Conservation (phyloP, 306 rosid species). For the Pachyrhizus erosus region DNA sequence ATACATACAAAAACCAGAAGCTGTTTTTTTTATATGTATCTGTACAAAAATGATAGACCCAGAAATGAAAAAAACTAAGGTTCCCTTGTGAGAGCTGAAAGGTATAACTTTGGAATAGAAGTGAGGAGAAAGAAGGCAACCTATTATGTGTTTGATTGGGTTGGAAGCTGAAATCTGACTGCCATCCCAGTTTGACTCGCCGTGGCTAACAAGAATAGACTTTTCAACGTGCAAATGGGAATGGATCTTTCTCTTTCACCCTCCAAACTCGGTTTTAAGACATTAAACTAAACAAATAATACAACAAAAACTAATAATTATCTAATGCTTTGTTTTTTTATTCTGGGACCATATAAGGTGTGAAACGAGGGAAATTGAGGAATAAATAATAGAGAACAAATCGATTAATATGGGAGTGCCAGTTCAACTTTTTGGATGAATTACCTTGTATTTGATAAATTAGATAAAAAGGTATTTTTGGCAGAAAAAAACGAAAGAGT, state of each 20-base stretch:
- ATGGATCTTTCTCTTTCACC: slow-evolving; percentile 15
- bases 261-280: neutral
- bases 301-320: neutral
- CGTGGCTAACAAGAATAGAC: slow-evolving; percentile 45
- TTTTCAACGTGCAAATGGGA: slow-evolving; percentile 46
- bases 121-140: slow-evolving; percentile 5
- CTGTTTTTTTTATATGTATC: neutral
- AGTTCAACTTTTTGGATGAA: neutral
- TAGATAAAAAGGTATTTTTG: neutral
- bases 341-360: neutral
- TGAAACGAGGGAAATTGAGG: no score
- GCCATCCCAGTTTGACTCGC: slow-evolving; percentile 56
- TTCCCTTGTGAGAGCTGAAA: slow-evolving; percentile 11
- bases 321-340: neutral
- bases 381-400: no score
- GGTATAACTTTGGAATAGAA: slow-evolving; percentile 35
- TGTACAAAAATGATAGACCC: slow-evolving; percentile 35
- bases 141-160: slow-evolving; percentile 32
- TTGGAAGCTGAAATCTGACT: slow-evolving; percentile 29
- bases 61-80: slow-evolving; percentile 15
- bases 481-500: neutral
- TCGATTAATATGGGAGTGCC: neutral
- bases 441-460: neutral
- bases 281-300: neutral
- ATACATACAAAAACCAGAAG: neutral